phyloP scores from a whole-genome alignment of 345 rosid species.

The Chamaenerion angustifolium region DNA sequence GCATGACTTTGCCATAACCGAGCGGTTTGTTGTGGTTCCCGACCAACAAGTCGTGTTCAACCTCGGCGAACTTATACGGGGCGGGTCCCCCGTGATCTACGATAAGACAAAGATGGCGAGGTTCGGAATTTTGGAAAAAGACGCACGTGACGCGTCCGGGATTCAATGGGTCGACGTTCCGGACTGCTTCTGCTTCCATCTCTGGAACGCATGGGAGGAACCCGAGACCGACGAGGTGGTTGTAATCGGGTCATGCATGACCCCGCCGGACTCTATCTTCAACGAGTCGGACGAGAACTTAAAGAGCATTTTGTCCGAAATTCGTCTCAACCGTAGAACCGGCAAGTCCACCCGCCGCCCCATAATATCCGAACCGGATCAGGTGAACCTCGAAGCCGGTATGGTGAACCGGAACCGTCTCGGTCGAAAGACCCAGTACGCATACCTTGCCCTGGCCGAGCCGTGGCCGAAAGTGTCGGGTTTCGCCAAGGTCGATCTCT shows the following conservation, averaged over 20 bases:
- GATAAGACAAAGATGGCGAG: not conserved
- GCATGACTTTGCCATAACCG: slow-evolving; percentile 1
- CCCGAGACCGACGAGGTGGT: slow-evolving; percentile 1
- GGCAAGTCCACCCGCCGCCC: not conserved
- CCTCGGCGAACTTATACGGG: not conserved
- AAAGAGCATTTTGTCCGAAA: slow-evolving; percentile 1
- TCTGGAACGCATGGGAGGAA: slow-evolving; percentile 3
- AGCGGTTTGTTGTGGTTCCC: slow-evolving; percentile 1
- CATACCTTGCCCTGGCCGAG: slow-evolving; percentile 1
- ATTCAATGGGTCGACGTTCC: not conserved
- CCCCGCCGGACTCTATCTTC: slow-evolving; percentile 1
- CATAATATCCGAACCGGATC: not conserved
- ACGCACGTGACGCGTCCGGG: not conserved
- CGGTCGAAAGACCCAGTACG: not conserved
- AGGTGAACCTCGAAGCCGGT: slow-evolving; percentile 1
- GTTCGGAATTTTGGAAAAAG: slow-evolving; percentile 1
- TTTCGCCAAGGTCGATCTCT: slow-evolving; percentile 1
- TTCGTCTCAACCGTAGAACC: not conserved
- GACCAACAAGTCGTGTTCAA: slow-evolving; percentile 2
- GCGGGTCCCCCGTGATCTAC: slow-evolving; percentile 1
- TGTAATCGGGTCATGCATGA: slow-evolving; percentile 1
- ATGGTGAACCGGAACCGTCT: slow-evolving; percentile 2
- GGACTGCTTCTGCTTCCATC: slow-evolving; percentile 3
- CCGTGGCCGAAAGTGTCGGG: slow-evolving; percentile 3
- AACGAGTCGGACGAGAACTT: not conserved